Base-by-base conservation (phyloP, 2,329 filamentous ascomycete species). In the Aaosphaeria pasadenensis region DNA sequence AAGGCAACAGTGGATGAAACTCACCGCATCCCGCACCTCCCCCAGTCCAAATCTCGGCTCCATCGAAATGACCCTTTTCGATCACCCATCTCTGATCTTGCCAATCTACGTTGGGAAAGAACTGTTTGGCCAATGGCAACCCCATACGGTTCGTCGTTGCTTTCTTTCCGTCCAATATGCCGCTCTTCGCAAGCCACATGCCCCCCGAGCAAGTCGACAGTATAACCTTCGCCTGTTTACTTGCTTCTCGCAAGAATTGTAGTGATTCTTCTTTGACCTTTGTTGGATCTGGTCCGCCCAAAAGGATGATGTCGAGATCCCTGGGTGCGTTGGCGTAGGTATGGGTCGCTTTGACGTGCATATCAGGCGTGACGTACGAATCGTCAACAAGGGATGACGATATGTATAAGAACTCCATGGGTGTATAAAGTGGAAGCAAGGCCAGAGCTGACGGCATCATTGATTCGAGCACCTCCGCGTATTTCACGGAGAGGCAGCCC, bases 251-350 rank as follows among this genome's bases (percentile, higher is more conserved):
- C 48, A 75, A 55, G 50, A 71, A 73, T 31, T 49, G 53, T 30
- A 69, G 55, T 28, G 71, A 72, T 9, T 55, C 56, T 6, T 66
- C 59, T 1, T 67, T 62, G 3, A 70, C 66, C 4, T 58, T 59
- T 4, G 30, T 49, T 0, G 60, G 66, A 24, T 64, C 45, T 5
- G 71, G 66, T 0, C 73, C 72, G 42, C 71, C 72, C 7, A 71
- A 54, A 30, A 75, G 36, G 2, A 75, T 51, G 33, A 75, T 68
- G 33, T 75, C 72, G 5, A 75, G 60, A 40, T 75, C 71, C 5
- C 70, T 62, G 3, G 72, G 73, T 6, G 67, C 71, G 40, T 55
- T 64, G 38, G 70, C 68, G 56, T 74, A 74, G 3, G 71, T 74
- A 42, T 66, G 54, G 31, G 67, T 72, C 4, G 72, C 71, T 13